Base-by-base conservation (phyloP, 1,139 yeast species). In the Kurtzmaniella natalensis region DNA sequence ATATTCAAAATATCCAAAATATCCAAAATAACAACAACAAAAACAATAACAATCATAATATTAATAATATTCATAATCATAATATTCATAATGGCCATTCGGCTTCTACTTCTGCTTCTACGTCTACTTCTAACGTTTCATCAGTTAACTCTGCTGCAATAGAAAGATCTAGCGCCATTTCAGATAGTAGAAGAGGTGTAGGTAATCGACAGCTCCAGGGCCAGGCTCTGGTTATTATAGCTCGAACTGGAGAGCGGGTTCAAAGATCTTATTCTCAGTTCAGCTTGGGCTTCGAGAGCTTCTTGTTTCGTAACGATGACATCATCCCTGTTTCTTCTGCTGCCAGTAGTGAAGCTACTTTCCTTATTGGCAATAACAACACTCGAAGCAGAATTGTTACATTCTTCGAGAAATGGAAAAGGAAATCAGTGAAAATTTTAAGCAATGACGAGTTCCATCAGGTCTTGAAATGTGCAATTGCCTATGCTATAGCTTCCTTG, bases 401-500 rank as follows among this genome's bases (percentile, higher is more conserved):
- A n/a, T 21, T 21, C 11, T 11, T 10, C 9, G n/a, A 21, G n/a
- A 11, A 4, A 8, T 21, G 23, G 23, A 9, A 5, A 9, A n/a
- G n/a, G n/a, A n/a, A n/a, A n/a, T n/a, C n/a, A n/a, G n/a, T n/a
- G n/a, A n/a, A n/a, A n/a, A n/a, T n/a, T n/a, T n/a, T n/a, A n/a
- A 7, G 16, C 26, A 11, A 13, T 17, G 25, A 28, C 7, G 17
- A 18, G 9, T 23, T 25, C 25, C 48, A 55, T 16, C 59, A 48
- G 37, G 76, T 81, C 2, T 36, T 81, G 25, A 83, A 84, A 47
- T 81, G 94, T 44, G 67, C 89, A 0, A 42, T 84, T 19, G 84
- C 94, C 1, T 86, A 86, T 49, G 59, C 81, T 9, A 42, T 84
- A 2, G 94, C 88, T 1, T 81, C 94, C 0, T 51, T 83, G 36